These are phyloP conservation scores for Nepenthes alata DNA, from an alignment of 179 eudicot genomes.

Conservation along the genomic window DNA sequence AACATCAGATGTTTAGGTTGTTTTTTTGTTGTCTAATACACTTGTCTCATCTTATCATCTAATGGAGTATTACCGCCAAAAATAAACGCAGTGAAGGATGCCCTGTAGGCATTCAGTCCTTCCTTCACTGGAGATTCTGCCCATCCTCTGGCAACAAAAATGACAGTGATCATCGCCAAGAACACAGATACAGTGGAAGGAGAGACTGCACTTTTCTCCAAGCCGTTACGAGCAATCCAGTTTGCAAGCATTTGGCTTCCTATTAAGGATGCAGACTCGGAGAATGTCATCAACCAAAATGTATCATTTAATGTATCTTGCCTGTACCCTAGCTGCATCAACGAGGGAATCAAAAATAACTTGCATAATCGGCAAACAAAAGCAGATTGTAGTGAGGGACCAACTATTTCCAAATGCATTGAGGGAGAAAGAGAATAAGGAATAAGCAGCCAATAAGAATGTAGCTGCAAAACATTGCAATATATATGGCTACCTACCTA, in stretches of 20 bases:
- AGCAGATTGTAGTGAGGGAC: neutral
- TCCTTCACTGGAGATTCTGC: constrained; percentile 37
- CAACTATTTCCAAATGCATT: no score
- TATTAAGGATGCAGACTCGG: constrained; percentile 52
- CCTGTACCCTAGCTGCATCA: constrained; percentile 64
- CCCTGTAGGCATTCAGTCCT: constrained; percentile 36
- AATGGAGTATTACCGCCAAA: constrained; percentile 31
- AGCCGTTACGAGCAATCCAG: constrained; percentile 35
- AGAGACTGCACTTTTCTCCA: constrained; percentile 23
- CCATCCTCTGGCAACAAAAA: constrained; percentile 32
- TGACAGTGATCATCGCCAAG: constrained; percentile 41
- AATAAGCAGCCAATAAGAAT: neutral
- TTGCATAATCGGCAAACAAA: neutral
- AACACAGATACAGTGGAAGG: constrained; percentile 35
- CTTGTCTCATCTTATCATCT: no score
- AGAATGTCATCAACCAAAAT: constrained; percentile 79
- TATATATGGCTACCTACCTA: neutral
- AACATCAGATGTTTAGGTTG: no score
- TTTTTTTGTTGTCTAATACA: no score
- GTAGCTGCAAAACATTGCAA: no score
- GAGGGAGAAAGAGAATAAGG: neutral
- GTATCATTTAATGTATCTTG: constrained; percentile 72
- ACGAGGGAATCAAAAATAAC: neutral
- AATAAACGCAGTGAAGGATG: constrained; percentile 30
- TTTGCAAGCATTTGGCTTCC: constrained; percentile 72